Evolutionary conservation across 345 rosid genomes (phyloP).

Genomic region (Isatis tinctoria): DNA sequence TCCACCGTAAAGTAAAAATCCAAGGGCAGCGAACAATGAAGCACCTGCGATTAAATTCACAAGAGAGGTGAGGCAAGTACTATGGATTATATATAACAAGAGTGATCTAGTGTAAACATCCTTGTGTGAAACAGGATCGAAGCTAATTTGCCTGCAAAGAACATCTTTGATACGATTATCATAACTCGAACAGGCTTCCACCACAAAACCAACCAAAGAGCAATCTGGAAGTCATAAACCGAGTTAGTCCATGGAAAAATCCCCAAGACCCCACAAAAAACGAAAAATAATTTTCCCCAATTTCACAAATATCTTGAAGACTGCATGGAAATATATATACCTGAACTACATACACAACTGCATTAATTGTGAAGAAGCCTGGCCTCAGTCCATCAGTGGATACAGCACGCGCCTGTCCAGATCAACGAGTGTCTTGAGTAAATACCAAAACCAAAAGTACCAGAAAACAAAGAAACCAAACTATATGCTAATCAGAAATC

Average conservation of each 20-base stretch:
- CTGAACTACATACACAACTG: conserved; percentile 71
- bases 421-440: not conserved
- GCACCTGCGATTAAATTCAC: conserved; percentile 42
- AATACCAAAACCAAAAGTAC: not conserved
- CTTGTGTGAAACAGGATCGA: not conserved
- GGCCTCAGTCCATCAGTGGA: conserved; percentile 84
- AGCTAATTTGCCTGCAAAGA: conserved; percentile 67
- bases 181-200: conserved; percentile 63
- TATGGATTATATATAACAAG: not conserved
- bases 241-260: not conserved
- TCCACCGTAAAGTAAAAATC: conserved; percentile 89
- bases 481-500: not conserved
- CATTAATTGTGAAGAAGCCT: conserved; percentile 77
- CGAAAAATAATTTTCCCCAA: not conserved
- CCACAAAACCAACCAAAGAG: conserved; percentile 77
- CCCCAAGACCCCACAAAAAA: conserved; percentile 4
- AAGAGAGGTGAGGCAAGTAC: not conserved
- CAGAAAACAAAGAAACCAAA: not conserved
- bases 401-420: conserved; percentile 70
- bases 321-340: conserved; percentile 23
- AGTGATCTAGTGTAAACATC: not conserved
- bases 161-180: conserved; percentile 65
- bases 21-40: conserved; percentile 81
- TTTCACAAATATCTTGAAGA: not conserved
- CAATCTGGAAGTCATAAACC: conserved; percentile 43